Evolutionary conservation across 306 rosid species (phyloP), one percentile per base, ranked within the genome.

Genomic region (Neltuma alba): DNA sequence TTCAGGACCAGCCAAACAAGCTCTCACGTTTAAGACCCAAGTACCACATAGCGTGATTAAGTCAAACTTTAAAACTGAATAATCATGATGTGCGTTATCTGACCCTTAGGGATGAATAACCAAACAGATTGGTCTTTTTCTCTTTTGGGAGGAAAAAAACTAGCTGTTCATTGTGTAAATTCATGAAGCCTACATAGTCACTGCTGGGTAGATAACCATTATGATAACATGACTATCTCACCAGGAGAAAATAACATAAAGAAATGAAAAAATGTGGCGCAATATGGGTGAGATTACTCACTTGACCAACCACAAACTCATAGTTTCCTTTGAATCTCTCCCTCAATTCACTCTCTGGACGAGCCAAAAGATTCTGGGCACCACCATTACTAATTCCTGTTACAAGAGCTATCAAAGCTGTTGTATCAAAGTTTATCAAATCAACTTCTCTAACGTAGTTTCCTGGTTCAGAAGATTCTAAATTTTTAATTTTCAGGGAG

Each of bases 351-450:
- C 60, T 78, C 81, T 94, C 97, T 0, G 97, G 94, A 50, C 93
- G 86, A 60, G 89, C 85, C 88, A 94, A 90, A 67, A 94, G 88
- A 79, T 89, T 91, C 69, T 81, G 45, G 33, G 85, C 81, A 76
- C 88, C 86, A 7, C 94, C 98, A 85, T 92, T 94, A 83, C 99
- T 92, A 68, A 91, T 94, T 62, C 91, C 97, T 4, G 99, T 89
- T 11, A 94, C 91, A 70, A 89, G 77, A 58, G 99, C 99, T 84
- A 94, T 90, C 89, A 94, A 83, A 69, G 99, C 89, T 21, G 98
- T 94, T n/a, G 99, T 94, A 84, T 91, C 97, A 77, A 92, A 91
- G 77, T 94, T 91, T 30, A 92, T 75, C 52, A 88, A 71, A 78
- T 91, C 83, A 65, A 74, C 83, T 52, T 84, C 86, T 66, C 71